Evolutionary conservation across 2,329 filamentous ascomycete species (phyloP).

Genomic region (Scedosporium aurantiacum): DNA sequence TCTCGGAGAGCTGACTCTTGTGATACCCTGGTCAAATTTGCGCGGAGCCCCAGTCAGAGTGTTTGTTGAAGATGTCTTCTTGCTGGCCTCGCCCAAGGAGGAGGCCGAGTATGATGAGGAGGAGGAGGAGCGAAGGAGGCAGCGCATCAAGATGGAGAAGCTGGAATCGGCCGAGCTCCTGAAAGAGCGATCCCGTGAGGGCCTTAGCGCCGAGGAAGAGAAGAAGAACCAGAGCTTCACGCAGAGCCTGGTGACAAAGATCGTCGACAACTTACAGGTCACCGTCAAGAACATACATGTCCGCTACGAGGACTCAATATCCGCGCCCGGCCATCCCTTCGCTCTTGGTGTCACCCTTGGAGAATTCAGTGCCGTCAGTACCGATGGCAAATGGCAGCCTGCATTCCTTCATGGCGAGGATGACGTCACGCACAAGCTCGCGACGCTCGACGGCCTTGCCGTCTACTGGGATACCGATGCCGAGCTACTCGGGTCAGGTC

Average conservation of each 20-base stretch:
- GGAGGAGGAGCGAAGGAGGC: slow-evolving; percentile 76
- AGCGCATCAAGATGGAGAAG: slow-evolving; percentile 97
- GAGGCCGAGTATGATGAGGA: slow-evolving; percentile 88
- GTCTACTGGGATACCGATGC: slow-evolving; percentile 98
- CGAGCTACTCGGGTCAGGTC: slow-evolving; percentile 68
- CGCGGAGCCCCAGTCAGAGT: slow-evolving; percentile 89
- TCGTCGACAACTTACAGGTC: slow-evolving; percentile 96
- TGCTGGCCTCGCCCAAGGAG: slow-evolving; percentile 89
- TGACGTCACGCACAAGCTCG: slow-evolving; percentile 81
- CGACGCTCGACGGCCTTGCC: slow-evolving; percentile 77
- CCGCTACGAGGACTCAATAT: slow-evolving; percentile 95
- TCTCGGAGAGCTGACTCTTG: slow-evolving; percentile 78
- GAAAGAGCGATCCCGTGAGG: slow-evolving; percentile 84
- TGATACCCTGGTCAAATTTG: slow-evolving; percentile 96
- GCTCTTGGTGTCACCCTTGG: slow-evolving; percentile 84
- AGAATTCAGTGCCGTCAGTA: slow-evolving; percentile 95
- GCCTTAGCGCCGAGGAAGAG: slow-evolving; percentile 88
- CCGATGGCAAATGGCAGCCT: slow-evolving; percentile 86
- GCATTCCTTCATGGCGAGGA: slow-evolving; percentile 88
- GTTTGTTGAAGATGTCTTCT: slow-evolving; percentile 91
- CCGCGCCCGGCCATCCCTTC: slow-evolving; percentile 88
- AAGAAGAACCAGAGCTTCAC: slow-evolving; percentile 98
- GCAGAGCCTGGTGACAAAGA: slow-evolving; percentile 85
- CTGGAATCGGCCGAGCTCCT: slow-evolving; percentile 91
- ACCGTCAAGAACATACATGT: slow-evolving; percentile 98